Percentiles rank a stretch among this genome's conserved stretches.
These are phyloP conservation scores for Echium plantagineum DNA, from an alignment of 257 asterid species.

Conservation along the genomic window DNA sequence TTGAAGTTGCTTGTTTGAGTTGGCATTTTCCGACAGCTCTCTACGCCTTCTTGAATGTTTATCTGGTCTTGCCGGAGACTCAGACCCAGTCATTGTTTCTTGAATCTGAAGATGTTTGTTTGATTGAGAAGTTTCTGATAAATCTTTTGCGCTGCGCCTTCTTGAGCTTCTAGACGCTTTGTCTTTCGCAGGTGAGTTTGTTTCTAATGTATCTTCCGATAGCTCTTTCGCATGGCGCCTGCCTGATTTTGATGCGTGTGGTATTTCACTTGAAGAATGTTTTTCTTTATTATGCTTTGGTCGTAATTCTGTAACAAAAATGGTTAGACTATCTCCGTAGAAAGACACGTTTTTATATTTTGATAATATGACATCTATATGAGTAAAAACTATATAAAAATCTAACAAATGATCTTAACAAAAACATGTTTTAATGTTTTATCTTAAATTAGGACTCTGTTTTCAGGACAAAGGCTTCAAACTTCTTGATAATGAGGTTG, in stretches of 20 bases:
- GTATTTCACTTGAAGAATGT: constrained; percentile 20
- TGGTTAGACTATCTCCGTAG: too few species aligned
- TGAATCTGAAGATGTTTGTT: not conserved
- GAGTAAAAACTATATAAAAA: too few species aligned
- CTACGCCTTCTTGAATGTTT: constrained; percentile 12
- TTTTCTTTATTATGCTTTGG: constrained; percentile 17
- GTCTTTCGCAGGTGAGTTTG: constrained; percentile 30
- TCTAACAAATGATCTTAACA: too few species aligned
- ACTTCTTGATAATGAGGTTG: too few species aligned
- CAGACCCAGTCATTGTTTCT: too few species aligned
- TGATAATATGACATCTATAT: too few species aligned
- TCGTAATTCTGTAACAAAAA: constrained; percentile 18
- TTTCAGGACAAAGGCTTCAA: too few species aligned
- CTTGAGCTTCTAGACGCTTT: constrained; percentile 20
- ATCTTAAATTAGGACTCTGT: too few species aligned
- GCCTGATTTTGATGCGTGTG: constrained; percentile 31
- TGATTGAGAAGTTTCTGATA: constrained; percentile 1
- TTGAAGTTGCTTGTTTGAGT: not conserved
- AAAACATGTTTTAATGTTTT: too few species aligned
- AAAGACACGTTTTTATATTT: too few species aligned
- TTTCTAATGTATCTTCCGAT: not conserved
- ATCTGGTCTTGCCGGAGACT: constrained; percentile 14
- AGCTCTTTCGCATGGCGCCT: constrained; percentile 22
- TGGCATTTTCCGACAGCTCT: not conserved
- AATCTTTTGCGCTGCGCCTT: constrained; percentile 35